A percentile compares a stretch with the other conserved stretches of the same genome.
Evolutionary conservation across 257 asterid genomes (phyloP).

Genomic region (Ehretia macrophylla): DNA sequence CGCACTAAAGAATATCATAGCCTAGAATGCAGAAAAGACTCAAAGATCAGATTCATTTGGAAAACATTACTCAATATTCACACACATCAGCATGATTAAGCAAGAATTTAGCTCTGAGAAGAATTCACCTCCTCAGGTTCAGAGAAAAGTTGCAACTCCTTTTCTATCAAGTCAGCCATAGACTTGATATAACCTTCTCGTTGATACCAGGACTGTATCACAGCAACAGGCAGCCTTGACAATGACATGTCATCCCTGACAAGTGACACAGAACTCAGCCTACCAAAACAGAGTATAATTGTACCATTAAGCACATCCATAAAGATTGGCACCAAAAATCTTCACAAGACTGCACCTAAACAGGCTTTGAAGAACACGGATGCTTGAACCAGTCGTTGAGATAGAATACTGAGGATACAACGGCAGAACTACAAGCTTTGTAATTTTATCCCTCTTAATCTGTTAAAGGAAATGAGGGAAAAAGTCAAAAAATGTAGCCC

Average conservation of each 20-base stretch:
- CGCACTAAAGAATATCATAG: conserved; percentile 91
- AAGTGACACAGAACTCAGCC: conserved; percentile 13
- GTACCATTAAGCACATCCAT: not conserved
- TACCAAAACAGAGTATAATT: conserved; percentile 1
- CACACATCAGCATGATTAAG: not conserved
- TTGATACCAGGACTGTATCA: conserved; percentile 93
- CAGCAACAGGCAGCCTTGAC: conserved; percentile 73
- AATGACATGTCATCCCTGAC: conserved; percentile 59
- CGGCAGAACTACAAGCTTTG: conserved; percentile 86
- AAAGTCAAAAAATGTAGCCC: not conserved
- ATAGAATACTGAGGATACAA: conserved; percentile 95
- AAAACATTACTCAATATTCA: not conserved
- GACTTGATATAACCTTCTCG: conserved; percentile 83
- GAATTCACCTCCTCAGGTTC: conserved; percentile 59
- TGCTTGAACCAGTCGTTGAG: conserved; percentile 94
- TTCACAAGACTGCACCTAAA: conserved; percentile 40
- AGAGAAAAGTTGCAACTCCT: conserved; percentile 56
- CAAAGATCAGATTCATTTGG: conserved; percentile 8
- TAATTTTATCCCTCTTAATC: conserved; percentile 83
- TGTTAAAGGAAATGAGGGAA: conserved; percentile 20
- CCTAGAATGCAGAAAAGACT: conserved; percentile 31
- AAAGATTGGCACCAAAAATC: conserved; percentile 2
- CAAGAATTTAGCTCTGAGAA: not conserved
- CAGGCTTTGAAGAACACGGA: conserved; percentile 78
- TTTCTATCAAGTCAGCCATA: conserved; percentile 87